Evolutionary conservation across 495 filamentous ascomycete species (phyloP), one percentile per base, ranked within the genome.

Genomic region (Glutinoglossum americanum): DNA sequence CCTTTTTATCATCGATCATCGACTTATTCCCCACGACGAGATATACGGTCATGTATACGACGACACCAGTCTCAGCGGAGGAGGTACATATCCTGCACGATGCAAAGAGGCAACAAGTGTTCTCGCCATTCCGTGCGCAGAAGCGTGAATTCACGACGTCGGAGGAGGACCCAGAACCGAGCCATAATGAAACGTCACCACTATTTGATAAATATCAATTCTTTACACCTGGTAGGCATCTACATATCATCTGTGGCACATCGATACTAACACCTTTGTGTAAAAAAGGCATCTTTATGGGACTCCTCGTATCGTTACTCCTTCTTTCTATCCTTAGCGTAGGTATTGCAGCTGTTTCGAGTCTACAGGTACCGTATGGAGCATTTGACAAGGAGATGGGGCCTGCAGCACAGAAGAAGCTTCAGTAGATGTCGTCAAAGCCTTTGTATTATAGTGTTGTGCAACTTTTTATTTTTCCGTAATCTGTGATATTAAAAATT

Each of bases 351-450:
- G 87, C 85, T 23, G 70, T 98, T 7, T 70, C 76, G 6, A 89
- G 88, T 60, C 72, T 98, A 39, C 72, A 94, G 68, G 85, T 97
- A 13, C 80, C 84, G 10, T 97, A 97, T 70, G 85, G 82, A 53
- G 89, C 92, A 0, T 98, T 98, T 67, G 89, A 93, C 65, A 94
- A 92, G 75, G 90, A 96, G 67, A 94, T 87, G 71, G 87, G 89
- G 0, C 82, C 87, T 49, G 74, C 77, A 33, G 85, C 80, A 57
- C 85, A 93, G 71, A 94, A 85, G 77, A 58, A 58, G 25, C 21
- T 55, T 19, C 56, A 58, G 25, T 58, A 49, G 49, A 32, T 32
- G 26, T 28, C 4, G 7, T 53, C 15, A 53, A 21, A 19, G 19
- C 49, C 11, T 21, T 28, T 53, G 49, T 53, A 53, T 32, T 30